These are phyloP conservation scores for Quercus gilva DNA, from an alignment of 306 rosid genomes.

Conservation along the genomic window DNA sequence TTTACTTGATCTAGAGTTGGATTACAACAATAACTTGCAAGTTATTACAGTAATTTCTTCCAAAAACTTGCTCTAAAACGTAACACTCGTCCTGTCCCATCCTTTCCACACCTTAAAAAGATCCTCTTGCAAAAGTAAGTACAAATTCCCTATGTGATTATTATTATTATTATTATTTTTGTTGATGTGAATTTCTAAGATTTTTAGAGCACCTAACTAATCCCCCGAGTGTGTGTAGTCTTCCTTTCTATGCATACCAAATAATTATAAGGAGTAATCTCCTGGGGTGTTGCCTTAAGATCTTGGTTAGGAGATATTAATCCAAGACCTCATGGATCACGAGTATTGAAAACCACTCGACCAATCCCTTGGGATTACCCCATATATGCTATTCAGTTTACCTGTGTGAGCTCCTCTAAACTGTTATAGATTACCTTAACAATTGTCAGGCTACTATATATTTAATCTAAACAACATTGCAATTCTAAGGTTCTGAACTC, in stretches of 20 bases:
- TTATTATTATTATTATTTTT: no score
- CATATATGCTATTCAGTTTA: not conserved
- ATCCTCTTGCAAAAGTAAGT: not conserved
- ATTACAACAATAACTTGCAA: not conserved
- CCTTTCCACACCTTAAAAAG: not conserved
- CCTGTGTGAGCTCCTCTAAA: not conserved
- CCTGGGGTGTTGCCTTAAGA: no score
- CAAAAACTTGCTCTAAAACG: not conserved
- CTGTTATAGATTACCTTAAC: not conserved
- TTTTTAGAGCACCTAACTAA: no score
- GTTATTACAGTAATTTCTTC: not conserved
- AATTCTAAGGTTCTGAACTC: constrained; percentile 33
- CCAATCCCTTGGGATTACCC: no score
- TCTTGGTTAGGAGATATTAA: no score
- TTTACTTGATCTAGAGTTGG: no score
- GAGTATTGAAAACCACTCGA: no score
- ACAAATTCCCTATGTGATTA: not conserved
- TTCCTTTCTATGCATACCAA: no score
- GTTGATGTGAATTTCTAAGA: no score
- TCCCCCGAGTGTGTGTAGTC: no score
- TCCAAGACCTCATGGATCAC: no score
- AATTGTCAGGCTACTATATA: not conserved
- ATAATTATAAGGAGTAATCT: no score
- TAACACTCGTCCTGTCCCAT: not conserved
- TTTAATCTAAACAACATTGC: constrained; percentile 11